phyloP scores from a whole-genome alignment of 2,329 filamentous ascomycete species.

The Aspergillus felis region DNA sequence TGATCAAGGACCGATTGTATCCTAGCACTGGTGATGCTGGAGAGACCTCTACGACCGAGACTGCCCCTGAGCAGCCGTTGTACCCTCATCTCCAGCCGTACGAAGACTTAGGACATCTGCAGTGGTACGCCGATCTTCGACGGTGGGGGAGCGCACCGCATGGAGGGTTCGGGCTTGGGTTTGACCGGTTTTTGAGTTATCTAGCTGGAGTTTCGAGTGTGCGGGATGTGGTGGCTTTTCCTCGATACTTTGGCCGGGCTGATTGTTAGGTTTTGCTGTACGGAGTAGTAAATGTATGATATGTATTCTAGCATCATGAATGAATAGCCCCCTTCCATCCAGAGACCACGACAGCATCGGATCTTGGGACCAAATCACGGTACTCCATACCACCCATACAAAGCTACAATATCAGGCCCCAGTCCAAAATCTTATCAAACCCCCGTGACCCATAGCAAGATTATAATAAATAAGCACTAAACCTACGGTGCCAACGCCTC shows the following conservation, averaged over 20 bases:
- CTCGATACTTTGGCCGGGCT: constrained; percentile 60
- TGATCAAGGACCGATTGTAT: constrained; percentile 41
- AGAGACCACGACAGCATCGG: no score
- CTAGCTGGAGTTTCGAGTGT: constrained; percentile 76
- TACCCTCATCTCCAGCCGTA: constrained; percentile 37
- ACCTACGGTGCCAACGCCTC: no score
- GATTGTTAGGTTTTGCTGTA: constrained; percentile 40
- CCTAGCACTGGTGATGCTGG: no score
- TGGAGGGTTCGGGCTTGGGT: constrained; percentile 85
- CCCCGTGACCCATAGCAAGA: no score
- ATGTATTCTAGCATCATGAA: no score
- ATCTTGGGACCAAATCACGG: no score
- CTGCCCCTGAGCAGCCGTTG: constrained; percentile 11
- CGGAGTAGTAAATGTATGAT: no score
- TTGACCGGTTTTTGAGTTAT: constrained; percentile 82
- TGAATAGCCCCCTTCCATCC: no score
- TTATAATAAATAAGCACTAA: no score
- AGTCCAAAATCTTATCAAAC: no score
- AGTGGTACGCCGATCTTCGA: constrained; percentile 86
- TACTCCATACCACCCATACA: no score
- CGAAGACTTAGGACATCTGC: constrained; percentile 51
- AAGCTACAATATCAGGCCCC: no score
- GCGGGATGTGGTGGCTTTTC: constrained; percentile 81
- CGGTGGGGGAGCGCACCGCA: constrained; percentile 90
- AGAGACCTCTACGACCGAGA: constrained; percentile 16